Base-by-base conservation (phyloP, 768 basidiomycete genomes). In the Epithele typhae region DNA sequence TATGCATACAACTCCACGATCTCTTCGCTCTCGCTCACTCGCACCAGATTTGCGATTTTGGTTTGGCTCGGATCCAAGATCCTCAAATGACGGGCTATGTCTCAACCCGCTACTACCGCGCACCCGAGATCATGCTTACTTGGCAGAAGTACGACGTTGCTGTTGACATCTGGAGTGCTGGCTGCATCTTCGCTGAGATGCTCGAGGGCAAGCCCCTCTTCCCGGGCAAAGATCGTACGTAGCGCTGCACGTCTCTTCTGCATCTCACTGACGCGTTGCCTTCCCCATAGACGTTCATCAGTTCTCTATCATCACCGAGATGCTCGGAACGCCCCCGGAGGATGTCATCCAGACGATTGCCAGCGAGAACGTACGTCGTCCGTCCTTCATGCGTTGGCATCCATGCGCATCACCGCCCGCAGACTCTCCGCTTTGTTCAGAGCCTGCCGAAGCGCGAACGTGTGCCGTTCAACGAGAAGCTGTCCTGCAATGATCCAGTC, bases 101-200 rank as follows among this genome's bases (percentile, higher is more conserved):
- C 51, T 98, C 96, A 47, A 99, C 96, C 42, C 78, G 96, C 56
- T 99, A 99, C 71, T 99, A 99, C 65, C 87, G 96, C 42, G 96
- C 96, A 5, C 96, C 96, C 5, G 96, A 99, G 69, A 99, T 99
- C 72, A 99, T 99, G 96, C 78, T 99, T 64, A 99, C 96, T 32
- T 99, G 96, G 96, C 96, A 99, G 68, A 98, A 98, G 73, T 99
- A 99, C 71, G 95, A 98, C 66, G 94, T 97, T 46, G 96, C 95
- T 41, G 96, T 99, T 52, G 96, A 99, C 65, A 95, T 98, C 64
- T 98, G 96, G 96, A 94, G 91, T 61, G 93, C 94, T 10, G 96
- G 94, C 5, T 99, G 96, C 72, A 98, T 99, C 66, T 97, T 99
- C 61, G 96, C 96, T 5, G 96, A 99, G 74, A 99, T 99, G 96